phyloP scores from a whole-genome alignment of 768 basidiomycete genomes.

The Kondoa subrosea region DNA sequence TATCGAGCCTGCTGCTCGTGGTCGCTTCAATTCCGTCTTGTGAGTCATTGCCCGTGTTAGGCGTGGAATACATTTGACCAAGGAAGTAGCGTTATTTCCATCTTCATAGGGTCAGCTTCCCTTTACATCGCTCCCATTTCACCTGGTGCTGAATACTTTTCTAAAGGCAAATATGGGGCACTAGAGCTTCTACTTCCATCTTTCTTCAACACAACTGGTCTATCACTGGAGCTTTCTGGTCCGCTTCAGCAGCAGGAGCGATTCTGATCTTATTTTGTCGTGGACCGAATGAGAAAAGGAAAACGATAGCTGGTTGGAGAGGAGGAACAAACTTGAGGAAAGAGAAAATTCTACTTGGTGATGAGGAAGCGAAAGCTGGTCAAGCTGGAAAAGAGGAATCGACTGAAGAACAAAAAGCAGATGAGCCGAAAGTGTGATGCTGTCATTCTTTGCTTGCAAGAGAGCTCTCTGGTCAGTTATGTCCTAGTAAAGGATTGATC shows the following conservation, averaged over 20 bases:
- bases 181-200: not conserved
- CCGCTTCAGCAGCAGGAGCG: not conserved
- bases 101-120: not conserved
- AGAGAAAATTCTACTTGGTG: not conserved
- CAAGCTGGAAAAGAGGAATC: not conserved
- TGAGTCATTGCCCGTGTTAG: not conserved
- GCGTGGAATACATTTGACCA: no score
- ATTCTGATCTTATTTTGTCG: not conserved
- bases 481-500: not conserved
- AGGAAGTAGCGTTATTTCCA: no score
- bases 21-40: not conserved
- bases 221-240: not conserved
- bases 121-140: no score
- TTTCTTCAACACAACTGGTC: not conserved
- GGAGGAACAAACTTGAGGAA: not conserved
- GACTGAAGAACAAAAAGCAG: constrained; percentile 3
- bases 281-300: not conserved
- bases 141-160: no score
- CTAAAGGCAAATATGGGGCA: not conserved
- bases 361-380: not conserved
- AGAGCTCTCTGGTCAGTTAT: not conserved
- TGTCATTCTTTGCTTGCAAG: not conserved
- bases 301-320: not conserved
- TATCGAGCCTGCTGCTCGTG: not conserved
- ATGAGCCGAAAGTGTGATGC: not conserved